Evolutionary conservation across 257 asterid species (phyloP).

Genomic region (Apocynum venetum): DNA sequence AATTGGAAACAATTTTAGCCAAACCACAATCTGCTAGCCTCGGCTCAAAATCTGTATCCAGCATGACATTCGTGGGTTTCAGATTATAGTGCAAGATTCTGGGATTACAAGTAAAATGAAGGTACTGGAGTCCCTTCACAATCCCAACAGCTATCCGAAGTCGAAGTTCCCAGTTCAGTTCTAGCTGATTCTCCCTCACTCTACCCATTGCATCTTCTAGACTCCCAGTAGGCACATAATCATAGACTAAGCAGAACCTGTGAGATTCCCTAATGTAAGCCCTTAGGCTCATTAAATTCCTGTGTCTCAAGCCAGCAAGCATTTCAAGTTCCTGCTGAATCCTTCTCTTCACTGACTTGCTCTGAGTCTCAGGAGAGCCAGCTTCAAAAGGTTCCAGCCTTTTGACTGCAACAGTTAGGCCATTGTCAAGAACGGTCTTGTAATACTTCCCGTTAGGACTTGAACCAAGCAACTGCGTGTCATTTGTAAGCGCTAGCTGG

Average conservation of each 20-base stretch:
- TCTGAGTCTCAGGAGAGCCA: slow-evolving; percentile 31
- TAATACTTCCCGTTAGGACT: slow-evolving; percentile 65
- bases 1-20: slow-evolving; percentile 51
- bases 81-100: slow-evolving; percentile 64
- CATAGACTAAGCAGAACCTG: slow-evolving; percentile 58
- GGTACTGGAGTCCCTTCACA: slow-evolving; percentile 70
- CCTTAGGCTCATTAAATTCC: slow-evolving; percentile 93
- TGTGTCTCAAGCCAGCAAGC: slow-evolving; percentile 64
- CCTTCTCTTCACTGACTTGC: slow-evolving; percentile 46
- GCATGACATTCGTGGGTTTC: slow-evolving; percentile 84
- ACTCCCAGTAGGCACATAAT: slow-evolving; percentile 65
- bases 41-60: slow-evolving; percentile 72
- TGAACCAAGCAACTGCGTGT: slow-evolving; percentile 62
- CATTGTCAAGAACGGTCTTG: slow-evolving; percentile 78
- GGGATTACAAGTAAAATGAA: slow-evolving; percentile 68
- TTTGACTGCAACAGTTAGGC: slow-evolving; percentile 75
- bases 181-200: slow-evolving; percentile 60
- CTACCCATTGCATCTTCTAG: slow-evolving; percentile 71
- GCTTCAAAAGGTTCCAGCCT: slow-evolving; percentile 47
- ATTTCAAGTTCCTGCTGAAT: slow-evolving; percentile 56
- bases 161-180: slow-evolving; percentile 75
- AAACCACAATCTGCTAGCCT: slow-evolving; percentile 79
- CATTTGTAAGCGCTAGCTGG: slow-evolving; percentile 60
- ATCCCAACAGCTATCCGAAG: slow-evolving; percentile 81
- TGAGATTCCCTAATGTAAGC: slow-evolving; percentile 58